A percentile compares a stretch with the other conserved stretches of the same genome.
These are phyloP conservation scores for Curvularia hawaiiensis DNA, from an alignment of 2,329 filamentous ascomycete genomes.

Conservation along the genomic window DNA sequence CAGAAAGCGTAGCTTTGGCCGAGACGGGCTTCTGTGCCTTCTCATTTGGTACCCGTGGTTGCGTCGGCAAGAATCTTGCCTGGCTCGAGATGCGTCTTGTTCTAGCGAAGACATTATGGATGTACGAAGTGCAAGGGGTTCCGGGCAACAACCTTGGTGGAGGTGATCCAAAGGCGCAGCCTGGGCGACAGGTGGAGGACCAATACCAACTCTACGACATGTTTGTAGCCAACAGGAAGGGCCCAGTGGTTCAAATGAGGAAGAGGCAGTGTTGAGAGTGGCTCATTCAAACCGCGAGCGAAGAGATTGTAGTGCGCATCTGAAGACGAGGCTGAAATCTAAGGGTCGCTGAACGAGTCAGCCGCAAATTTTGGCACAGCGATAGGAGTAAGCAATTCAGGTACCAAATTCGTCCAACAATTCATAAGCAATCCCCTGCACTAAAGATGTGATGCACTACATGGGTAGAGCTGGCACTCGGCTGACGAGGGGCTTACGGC, in stretches of 20 bases:
- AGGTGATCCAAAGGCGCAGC: slow-evolving; percentile 20
- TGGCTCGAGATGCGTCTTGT: slow-evolving; percentile 36
- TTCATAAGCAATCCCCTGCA: neutral
- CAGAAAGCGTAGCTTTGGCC: slow-evolving; percentile 21
- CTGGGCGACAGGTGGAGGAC: slow-evolving; percentile 24
- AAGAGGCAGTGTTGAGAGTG: slow-evolving; percentile 6
- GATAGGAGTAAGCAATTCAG: neutral
- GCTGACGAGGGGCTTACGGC: neutral
- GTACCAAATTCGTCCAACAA: neutral
- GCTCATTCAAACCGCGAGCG: no score
- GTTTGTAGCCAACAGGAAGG: slow-evolving; percentile 39
- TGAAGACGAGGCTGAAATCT: neutral
- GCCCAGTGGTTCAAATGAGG: slow-evolving; percentile 38
- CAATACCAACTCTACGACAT: slow-evolving; percentile 37
- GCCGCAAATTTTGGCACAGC: neutral
- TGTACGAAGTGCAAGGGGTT: slow-evolving; percentile 29
- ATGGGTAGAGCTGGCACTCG: neutral
- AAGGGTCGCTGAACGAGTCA: neutral
- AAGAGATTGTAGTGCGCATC: neutral
- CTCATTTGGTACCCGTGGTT: slow-evolving; percentile 33
- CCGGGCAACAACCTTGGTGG: slow-evolving; percentile 29
- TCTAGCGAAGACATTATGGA: slow-evolving; percentile 32
- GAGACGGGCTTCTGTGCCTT: slow-evolving; percentile 32
- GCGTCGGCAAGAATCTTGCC: slow-evolving; percentile 40
- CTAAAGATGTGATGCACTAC: neutral